A percentile compares a stretch with the other conserved stretches of the same genome.
phyloP scores from a whole-genome alignment of 2,329 filamentous ascomycete genomes.

The Periconia sp. region DNA sequence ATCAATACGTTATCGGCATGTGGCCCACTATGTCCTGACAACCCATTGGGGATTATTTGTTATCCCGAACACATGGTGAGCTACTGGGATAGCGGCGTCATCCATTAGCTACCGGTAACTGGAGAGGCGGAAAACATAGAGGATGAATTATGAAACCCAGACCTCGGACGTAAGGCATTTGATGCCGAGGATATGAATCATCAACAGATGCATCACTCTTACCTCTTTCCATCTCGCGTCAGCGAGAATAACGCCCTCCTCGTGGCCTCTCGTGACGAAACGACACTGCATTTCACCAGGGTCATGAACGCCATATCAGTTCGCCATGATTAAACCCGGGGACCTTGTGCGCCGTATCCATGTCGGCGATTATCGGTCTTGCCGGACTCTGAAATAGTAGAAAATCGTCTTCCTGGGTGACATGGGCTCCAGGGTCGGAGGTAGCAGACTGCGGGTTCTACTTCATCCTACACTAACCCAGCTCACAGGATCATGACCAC shows the following conservation, averaged over 20 bases:
- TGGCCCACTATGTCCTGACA: too few relatives aligned
- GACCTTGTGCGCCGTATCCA: background rate
- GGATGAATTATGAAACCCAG: too few relatives aligned
- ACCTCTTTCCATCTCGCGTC: too few relatives aligned
- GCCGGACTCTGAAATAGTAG: background rate
- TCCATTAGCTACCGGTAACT: too few relatives aligned
- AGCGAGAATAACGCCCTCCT: background rate
- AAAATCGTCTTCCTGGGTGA: background rate
- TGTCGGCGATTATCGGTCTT: background rate
- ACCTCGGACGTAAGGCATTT: background rate
- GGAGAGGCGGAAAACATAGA: too few relatives aligned
- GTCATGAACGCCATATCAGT: conserved; percentile 1
- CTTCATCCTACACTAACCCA: conserved; percentile 17
- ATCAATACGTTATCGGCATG: too few relatives aligned
- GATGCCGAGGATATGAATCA: background rate
- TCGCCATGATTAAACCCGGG: background rate
- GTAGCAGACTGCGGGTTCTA: conserved; percentile 20
- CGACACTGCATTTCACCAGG: conserved; percentile 15
- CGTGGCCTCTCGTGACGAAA: conserved; percentile 19
- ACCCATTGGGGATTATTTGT: too few relatives aligned
- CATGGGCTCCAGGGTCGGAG: conserved; percentile 11
- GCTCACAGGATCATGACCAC: conserved; percentile 21
- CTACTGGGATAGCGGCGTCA: too few relatives aligned
- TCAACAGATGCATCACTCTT: too few relatives aligned
- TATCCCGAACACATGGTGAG: too few relatives aligned